Base-by-base conservation (phyloP, 768 basidiomycete genomes). In the Rhizopogon vesiculosus region DNA sequence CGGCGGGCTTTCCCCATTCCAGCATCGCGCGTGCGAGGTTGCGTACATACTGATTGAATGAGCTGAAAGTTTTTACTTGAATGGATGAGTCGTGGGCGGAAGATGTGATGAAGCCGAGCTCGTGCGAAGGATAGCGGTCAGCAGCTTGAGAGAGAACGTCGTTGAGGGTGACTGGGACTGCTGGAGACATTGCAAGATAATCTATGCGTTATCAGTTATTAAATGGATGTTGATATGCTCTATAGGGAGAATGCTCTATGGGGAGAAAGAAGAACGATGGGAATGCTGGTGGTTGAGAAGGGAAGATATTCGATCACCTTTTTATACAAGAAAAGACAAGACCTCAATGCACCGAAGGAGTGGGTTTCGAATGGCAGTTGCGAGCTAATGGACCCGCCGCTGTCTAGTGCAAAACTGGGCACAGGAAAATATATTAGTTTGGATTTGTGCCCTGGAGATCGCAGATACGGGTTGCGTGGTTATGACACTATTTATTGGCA, bases 1-100 rank as follows among this genome's bases (percentile, higher is more conserved):
- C 54, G 19, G 39, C 25, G 10, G 54, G 54, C 35, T 55, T 53
- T 29, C 7, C 39, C 54, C 54, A 55, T n/a, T 53, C 54, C 7
- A 41, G 28, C 54, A 55, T 35, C 5, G 54, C 51, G 28, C 54
- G 54, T 5, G 54, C 54, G 5, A 55, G 48, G 50, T 55, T 55
- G 22, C 54, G 54, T 3, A 53, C 54, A 54, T 55, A 39, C 13
- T 53, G 54, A 22, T 55, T 55, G n/a, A 55, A 55, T 1, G 54
- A 39, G 51, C 45, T 51, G 40, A 52, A 55, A 19, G 54, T 39
- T 1, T 53, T 55, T 16, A 33, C 5, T 31, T 50, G 50, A 22
- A 55, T 53, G 16, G 54, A 55, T n/a, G 54, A 55, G 25, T 55
- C 54, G 16, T 55, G 54, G 18, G 54, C 54, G 10, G 54, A 55